phyloP scores from a whole-genome alignment of 1,284 basidiomycete genomes.

The Rhodotorula sp. region DNA sequence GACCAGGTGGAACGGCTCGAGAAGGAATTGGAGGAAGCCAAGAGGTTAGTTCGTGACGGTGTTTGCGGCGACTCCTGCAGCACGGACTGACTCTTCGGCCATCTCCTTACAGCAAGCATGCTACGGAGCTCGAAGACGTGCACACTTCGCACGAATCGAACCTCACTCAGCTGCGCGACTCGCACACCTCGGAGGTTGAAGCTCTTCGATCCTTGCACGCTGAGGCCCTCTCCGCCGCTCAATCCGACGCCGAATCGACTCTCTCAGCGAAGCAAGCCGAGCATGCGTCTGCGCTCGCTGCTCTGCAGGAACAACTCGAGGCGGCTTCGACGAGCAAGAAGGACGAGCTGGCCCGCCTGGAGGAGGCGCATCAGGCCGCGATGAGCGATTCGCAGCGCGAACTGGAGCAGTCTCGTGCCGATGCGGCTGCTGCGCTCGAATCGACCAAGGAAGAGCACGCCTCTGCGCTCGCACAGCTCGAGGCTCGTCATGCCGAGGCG shows the following conservation, averaged over 20 bases:
- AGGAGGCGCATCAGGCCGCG: background rate
- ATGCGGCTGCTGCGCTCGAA: background rate
- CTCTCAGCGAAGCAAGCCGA: background rate
- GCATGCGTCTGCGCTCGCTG: background rate
- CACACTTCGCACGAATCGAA: background rate
- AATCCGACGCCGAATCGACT: background rate
- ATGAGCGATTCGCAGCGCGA: background rate
- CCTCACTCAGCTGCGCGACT: slow-evolving; percentile 1
- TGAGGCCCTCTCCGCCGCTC: background rate
- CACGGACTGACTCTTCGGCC: background rate
- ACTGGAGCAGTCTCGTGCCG: background rate
- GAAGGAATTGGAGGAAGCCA: background rate
- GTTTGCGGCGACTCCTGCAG: background rate
- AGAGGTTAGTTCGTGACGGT: background rate
- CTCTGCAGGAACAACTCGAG: background rate
- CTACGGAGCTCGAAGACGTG: background rate
- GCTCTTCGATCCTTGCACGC: background rate
- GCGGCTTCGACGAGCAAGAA: background rate
- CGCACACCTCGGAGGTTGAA: background rate
- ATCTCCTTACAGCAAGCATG: background rate
- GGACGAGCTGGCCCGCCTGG: background rate
- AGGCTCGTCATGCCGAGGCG: slow-evolving; percentile 35
- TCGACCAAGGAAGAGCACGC: background rate
- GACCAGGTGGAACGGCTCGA: background rate
- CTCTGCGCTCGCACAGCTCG: slow-evolving; percentile 46